Base-by-base conservation (phyloP, 169 alveolate species). In the Eimeria praecox region DNA sequence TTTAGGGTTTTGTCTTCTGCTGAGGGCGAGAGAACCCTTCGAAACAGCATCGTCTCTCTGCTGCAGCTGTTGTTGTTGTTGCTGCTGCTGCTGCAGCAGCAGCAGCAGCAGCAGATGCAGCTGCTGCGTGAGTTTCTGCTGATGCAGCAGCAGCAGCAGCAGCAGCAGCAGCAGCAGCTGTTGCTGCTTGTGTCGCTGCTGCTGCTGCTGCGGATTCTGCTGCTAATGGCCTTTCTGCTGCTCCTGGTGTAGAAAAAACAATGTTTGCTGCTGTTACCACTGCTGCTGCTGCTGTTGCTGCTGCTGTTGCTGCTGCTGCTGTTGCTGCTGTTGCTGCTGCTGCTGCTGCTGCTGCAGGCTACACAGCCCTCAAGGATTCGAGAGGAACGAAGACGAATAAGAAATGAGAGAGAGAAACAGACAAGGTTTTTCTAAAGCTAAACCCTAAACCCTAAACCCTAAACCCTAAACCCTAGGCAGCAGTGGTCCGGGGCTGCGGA, bases 51-150 rank as follows among this genome's bases (percentile, higher is more conserved):
- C 12, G 52, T 71, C 27, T 40, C 49, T 33, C 83, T 8, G 44
- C 83, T 71, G 83, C 83, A 20, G 83, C 83, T 27, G 80, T 24
- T 40, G 80, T 42, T 71, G 83, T 42, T 71, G 83, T 20, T 71
- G 83, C 27, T 35, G 49, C 18, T 71, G 83, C 83, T 33, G 62
- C 30, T 71, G 83, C 52, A 38, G 62, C 9, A 10, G 89, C 86
- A 9, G 49, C 69, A 38, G 38, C 64, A 10, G 71, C 52, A 3
- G 92, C 75, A 44, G n/a, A n/a, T n/a, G 66, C 24, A 14, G 66
- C 66, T 56, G 66, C 27, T 56, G 66, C 66, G 8, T 6, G 20
- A 5, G 35, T 18, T 8, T 59, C 16, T 33, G 62, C 3, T 20
- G 49, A 59, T 78, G 62, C 42, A 6, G 89, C 42, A 14, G 62